phyloP scores from a whole-genome alignment of 257 asterid species.

The Solanum phureja region DNA sequence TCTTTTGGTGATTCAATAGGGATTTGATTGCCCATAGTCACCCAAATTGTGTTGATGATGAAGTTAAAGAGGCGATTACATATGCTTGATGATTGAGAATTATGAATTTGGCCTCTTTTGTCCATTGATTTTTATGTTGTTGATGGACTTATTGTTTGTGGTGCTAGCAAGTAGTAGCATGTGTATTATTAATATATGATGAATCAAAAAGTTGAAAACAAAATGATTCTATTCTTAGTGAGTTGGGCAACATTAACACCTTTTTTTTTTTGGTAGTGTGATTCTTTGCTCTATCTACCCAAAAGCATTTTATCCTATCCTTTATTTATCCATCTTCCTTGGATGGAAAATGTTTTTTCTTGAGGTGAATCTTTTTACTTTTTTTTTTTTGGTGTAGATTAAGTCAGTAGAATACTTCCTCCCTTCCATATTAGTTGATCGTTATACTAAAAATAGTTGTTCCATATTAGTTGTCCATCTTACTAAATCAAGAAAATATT shows the following conservation, averaged over 20 bases:
- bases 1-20: not conserved
- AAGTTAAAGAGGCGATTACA: conserved; percentile 31
- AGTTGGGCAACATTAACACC: not conserved
- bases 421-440: no score
- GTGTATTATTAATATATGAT: not conserved
- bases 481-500: no score
- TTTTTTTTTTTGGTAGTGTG: not conserved
- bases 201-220: not conserved
- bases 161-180: not conserved
- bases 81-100: conserved; percentile 16
- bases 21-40: not conserved
- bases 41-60: conserved; percentile 8
- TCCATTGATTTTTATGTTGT: not conserved
- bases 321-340: not conserved
- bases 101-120: conserved; percentile 2
- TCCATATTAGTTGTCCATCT: no score
- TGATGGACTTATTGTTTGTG: not conserved
- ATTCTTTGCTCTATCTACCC: not conserved
- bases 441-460: no score
- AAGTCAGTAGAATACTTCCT: no score
- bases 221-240: not conserved
- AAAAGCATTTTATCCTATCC: not conserved
- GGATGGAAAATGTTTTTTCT: not conserved
- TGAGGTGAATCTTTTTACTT: not conserved
- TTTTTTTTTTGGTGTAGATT: no score